These are phyloP conservation scores for Daldinia concentrica DNA, from an alignment of 495 filamentous ascomycete genomes.

Conservation along the genomic window DNA sequence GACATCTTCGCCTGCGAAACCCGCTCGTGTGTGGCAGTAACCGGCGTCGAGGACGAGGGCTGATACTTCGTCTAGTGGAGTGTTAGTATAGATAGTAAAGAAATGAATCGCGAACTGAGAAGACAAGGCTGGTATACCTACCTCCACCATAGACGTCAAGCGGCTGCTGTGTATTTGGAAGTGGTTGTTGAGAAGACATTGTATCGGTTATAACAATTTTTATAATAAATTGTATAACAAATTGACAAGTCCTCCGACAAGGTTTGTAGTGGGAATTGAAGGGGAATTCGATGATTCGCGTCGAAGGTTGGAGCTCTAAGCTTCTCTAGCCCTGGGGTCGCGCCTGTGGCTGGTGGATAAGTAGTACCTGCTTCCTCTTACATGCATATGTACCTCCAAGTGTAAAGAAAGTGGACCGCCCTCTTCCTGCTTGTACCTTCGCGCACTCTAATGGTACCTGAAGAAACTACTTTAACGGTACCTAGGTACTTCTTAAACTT, in stretches of 20 bases:
- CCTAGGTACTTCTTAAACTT: neutral
- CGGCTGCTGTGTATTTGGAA: constrained; percentile 55
- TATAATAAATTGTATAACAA: neutral
- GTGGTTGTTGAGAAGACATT: constrained; percentile 44
- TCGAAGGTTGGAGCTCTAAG: constrained; percentile 6
- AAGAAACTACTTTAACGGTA: neutral
- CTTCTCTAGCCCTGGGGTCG: neutral
- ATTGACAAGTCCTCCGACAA: neutral
- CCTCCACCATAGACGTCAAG: constrained; percentile 84
- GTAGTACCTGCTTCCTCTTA: neutral
- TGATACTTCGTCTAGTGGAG: constrained; percentile 84
- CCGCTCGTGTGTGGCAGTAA: constrained; percentile 87
- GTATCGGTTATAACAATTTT: neutral
- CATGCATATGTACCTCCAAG: neutral
- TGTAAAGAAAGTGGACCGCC: neutral
- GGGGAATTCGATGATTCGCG: neutral
- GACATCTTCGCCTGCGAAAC: constrained; percentile 96
- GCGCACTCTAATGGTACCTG: neutral
- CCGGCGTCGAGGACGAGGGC: constrained; percentile 96
- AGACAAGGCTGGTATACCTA: constrained; percentile 55
- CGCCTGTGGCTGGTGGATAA: constrained; percentile 4
- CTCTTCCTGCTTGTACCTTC: neutral
- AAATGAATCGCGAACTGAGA: neutral
- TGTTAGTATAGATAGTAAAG: constrained; percentile 12
- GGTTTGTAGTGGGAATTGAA: constrained; percentile 1